These are phyloP conservation scores for Apiotrichum domesticum DNA, from an alignment of 1,284 basidiomycete species.

Conservation along the genomic window DNA sequence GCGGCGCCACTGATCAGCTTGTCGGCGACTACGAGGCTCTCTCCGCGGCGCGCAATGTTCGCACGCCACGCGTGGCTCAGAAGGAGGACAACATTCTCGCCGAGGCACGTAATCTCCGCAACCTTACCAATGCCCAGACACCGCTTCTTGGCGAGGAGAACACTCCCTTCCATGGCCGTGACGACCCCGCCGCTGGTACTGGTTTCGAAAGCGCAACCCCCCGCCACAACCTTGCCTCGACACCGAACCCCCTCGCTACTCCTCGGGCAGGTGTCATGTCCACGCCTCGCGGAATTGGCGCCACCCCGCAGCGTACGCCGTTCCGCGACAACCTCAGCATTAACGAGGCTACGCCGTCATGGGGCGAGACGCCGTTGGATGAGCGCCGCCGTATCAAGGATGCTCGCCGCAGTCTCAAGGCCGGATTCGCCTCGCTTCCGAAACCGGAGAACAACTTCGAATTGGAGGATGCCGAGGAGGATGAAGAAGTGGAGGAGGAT, in stretches of 20 bases:
- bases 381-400: constrained; percentile 59
- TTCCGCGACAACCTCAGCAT: constrained; percentile 85
- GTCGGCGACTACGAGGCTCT: constrained; percentile 79
- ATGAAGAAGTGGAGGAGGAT: constrained; percentile 50
- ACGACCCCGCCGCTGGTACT: constrained; percentile 56
- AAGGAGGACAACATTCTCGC: constrained; percentile 86
- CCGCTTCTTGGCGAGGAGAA: constrained; percentile 96
- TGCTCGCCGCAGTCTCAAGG: constrained; percentile 65
- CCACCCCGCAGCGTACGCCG: constrained; percentile 83
- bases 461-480: constrained; percentile 76
- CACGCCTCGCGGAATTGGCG: constrained; percentile 59
- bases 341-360: constrained; percentile 61
- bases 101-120: constrained; percentile 90
- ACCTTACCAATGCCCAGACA: constrained; percentile 86
- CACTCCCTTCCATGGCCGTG: constrained; percentile 72
- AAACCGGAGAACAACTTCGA: constrained; percentile 98
- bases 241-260: constrained; percentile 91
- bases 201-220: constrained; percentile 90
- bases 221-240: constrained; percentile 76
- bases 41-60: constrained; percentile 77
- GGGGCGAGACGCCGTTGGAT: constrained; percentile 68
- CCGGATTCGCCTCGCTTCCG: constrained; percentile 78
- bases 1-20: constrained; percentile 77
- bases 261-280: constrained; percentile 56
- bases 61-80: constrained; percentile 78